phyloP scores from a whole-genome alignment of 257 asterid species.

The Solanum habrochaites region DNA sequence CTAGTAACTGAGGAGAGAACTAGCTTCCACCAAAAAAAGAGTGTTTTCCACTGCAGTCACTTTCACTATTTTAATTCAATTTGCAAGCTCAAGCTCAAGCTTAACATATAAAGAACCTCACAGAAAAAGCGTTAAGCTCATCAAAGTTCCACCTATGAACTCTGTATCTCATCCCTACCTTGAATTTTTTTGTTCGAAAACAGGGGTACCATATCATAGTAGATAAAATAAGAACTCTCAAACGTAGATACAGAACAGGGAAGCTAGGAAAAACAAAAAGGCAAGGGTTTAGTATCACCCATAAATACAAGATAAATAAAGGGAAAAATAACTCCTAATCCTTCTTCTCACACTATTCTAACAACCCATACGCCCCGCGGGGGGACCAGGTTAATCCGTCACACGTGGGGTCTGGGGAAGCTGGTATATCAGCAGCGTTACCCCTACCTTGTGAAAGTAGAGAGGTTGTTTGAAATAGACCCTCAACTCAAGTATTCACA shows the following conservation, averaged over 20 bases:
- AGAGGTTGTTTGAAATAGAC: background rate
- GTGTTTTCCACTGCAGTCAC: background rate
- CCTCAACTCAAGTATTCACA: background rate
- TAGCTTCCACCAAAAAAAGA: background rate
- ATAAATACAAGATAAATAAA: background rate
- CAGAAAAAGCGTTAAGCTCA: background rate
- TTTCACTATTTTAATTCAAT: background rate
- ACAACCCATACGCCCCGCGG: background rate
- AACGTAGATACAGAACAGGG: too few species aligned
- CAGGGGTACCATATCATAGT: too few species aligned
- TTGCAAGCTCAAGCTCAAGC: background rate
- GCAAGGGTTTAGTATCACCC: background rate
- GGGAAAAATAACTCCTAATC: background rate
- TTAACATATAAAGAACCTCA: background rate
- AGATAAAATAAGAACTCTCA: too few species aligned
- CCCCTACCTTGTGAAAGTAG: background rate
- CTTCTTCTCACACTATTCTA: background rate
- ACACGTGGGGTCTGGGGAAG: background rate
- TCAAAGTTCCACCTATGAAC: background rate
- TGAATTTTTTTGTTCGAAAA: background rate
- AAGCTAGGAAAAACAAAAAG: too few species aligned
- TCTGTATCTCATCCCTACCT: background rate
- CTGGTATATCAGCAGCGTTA: background rate
- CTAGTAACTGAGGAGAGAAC: too few species aligned
- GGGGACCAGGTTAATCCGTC: background rate